Conservation (phyloP, 1,284 basidiomycete genomes). For the Microbotryomycetes sp. region DNA sequence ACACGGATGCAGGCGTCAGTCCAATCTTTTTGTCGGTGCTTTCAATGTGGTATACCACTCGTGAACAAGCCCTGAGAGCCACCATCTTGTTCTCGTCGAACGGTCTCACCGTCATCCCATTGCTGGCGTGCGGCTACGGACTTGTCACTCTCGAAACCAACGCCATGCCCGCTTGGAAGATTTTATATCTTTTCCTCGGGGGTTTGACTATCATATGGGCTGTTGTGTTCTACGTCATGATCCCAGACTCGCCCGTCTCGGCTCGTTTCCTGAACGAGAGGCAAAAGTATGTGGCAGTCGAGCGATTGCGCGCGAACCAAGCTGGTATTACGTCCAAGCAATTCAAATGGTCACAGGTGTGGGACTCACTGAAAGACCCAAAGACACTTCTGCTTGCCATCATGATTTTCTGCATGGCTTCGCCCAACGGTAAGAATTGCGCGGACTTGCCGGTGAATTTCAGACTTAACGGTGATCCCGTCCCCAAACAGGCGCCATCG, state of each 20-base stretch:
- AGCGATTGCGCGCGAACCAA: conserved; percentile 40
- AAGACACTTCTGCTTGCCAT: neutral
- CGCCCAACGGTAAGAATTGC: neutral
- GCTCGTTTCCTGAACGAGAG: conserved; percentile 38
- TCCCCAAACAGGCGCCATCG: neutral
- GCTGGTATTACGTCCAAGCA: conserved; percentile 29
- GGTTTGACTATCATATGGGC: conserved; percentile 8
- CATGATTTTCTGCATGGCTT: neutral
- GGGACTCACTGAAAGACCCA: neutral
- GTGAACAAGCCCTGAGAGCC: conserved; percentile 2
- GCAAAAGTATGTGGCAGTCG: conserved; percentile 37
- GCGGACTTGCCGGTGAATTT: no score
- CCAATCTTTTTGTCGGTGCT: conserved; percentile 2
- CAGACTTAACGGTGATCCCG: no score
- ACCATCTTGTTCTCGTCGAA: neutral
- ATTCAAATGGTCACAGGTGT: neutral
- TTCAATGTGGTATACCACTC: conserved; percentile 3
- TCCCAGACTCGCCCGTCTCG: conserved; percentile 17
- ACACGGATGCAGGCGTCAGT: neutral
- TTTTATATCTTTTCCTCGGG: conserved; percentile 18
- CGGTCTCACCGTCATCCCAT: conserved; percentile 1
- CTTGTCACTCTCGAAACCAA: neutral
- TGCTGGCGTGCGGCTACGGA: neutral
- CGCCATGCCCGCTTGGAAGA: conserved; percentile 4
- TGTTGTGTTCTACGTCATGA: conserved; percentile 12